Conservation (phyloP, 1,139 yeast genomes). For the Pichia kudriavzevii region DNA sequence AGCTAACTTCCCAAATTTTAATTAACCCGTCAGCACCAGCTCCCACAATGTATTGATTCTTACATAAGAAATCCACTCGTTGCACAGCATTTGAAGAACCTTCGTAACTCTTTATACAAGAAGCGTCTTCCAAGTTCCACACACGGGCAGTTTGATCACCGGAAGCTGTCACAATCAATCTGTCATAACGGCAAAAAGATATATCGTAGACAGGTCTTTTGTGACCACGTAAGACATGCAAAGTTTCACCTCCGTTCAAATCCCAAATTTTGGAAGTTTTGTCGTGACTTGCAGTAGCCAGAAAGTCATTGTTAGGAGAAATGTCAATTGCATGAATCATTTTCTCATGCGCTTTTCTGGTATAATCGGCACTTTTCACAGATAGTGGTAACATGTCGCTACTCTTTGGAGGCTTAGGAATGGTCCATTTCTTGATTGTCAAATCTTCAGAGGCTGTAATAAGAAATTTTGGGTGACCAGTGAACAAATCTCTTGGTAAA, state of each 20-base stretch:
- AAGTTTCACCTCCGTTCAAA: conserved; percentile 68
- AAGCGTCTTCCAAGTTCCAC: conserved; percentile 77
- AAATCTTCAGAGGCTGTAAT: conserved; percentile 85
- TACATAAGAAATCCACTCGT: conserved; percentile 62
- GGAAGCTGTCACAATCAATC: conserved; percentile 66
- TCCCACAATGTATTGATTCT: conserved; percentile 63
- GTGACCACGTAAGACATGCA: conserved; percentile 83
- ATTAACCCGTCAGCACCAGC: conserved; percentile 94
- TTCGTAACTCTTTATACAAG: conserved; percentile 77
- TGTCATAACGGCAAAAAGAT: conserved; percentile 71
- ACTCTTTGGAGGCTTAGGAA: conserved; percentile 41
- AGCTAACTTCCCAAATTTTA: conserved; percentile 74
- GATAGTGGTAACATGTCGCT: conserved; percentile 16
- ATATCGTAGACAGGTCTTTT: conserved; percentile 94
- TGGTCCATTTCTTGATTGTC: conserved; percentile 84
- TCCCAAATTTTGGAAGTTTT: conserved; percentile 89
- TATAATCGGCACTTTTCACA: conserved; percentile 60
- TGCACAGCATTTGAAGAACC: conserved; percentile 94
- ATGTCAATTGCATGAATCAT: conserved; percentile 86
- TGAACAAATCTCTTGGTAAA: conserved; percentile 52
- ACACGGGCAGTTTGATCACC: conserved; percentile 88
- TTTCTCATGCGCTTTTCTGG: conserved; percentile 94
- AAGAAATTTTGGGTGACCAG: conserved; percentile 56
- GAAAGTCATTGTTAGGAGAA: conserved; percentile 77
- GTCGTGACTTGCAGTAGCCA: conserved; percentile 96